phyloP scores from a whole-genome alignment of 768 basidiomycete species.

The Pilatotrama ljubarskyi region DNA sequence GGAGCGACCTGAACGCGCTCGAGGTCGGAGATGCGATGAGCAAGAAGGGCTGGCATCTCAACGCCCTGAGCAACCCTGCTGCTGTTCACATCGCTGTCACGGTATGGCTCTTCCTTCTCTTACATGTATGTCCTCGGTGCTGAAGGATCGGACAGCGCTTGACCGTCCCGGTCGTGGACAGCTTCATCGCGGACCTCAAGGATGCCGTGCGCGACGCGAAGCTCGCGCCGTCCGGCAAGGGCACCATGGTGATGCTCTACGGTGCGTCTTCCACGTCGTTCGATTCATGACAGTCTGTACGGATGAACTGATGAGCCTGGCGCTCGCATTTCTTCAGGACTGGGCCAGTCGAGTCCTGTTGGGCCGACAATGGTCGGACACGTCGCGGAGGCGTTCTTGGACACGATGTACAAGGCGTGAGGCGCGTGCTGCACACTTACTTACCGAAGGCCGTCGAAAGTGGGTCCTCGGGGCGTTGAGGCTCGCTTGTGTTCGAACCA shows the following conservation, averaged over 20 bases:
- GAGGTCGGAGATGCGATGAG: slow-evolving; percentile 91
- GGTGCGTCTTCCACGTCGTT: slow-evolving; percentile 48
- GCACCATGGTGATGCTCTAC: slow-evolving; percentile 89
- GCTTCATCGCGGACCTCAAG: slow-evolving; percentile 83
- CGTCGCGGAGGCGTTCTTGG: slow-evolving; percentile 78
- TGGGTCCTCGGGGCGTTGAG: neutral
- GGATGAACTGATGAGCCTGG: neutral
- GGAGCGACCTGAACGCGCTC: slow-evolving; percentile 61
- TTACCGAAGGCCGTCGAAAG: neutral
- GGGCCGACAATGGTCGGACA: slow-evolving; percentile 80
- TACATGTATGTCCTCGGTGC: neutral
- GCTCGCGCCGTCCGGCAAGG: slow-evolving; percentile 62
- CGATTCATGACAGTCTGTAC: neutral
- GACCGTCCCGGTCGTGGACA: slow-evolving; percentile 74
- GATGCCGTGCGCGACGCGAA: slow-evolving; percentile 75
- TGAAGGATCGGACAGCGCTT: slow-evolving; percentile 51
- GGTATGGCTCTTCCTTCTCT: slow-evolving; percentile 38
- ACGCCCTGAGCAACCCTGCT: slow-evolving; percentile 74
- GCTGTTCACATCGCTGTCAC: slow-evolving; percentile 95
- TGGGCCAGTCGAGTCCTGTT: slow-evolving; percentile 79
- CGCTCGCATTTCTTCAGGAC: slow-evolving; percentile 45
- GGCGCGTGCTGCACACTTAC: neutral
- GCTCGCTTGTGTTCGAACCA: neutral
- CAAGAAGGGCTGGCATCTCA: slow-evolving; percentile 88
- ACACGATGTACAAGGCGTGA: slow-evolving; percentile 79